Evolutionary conservation across 768 basidiomycete species (phyloP), one percentile per base, ranked within the genome.

Genomic region (Boletus speciosus): DNA sequence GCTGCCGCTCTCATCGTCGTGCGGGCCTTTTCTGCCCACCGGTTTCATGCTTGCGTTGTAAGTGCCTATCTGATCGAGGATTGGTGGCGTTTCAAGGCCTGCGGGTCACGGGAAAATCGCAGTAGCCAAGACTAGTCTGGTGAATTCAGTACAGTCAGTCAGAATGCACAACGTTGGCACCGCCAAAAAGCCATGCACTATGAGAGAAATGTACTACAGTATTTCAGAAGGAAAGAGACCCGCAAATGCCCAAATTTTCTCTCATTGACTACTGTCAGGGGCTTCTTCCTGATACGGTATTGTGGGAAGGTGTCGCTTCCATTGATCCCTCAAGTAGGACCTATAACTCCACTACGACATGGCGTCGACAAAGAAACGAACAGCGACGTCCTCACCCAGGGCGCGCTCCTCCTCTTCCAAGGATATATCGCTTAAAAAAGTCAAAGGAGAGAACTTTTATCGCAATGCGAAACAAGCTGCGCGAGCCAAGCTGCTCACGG

Each of bases 401-500:
- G 58, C 60, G 12, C 74, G 74, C 16, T 74, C 74, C 21, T 71
- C 73, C 11, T 78, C 81, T n/a, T 75, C 78, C 23, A 75, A 78
- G n/a, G 75, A 78, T 15, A 60, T 80, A 1, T 76, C 82, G 5
- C 75, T 90, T 41, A 81, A 82, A 60, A 86, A 78, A 69, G 81
- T 88, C 59, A 93, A 93, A 68, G 95, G 94, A 66, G 93, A 97
- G 76, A 99, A 96, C 71, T 98, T 98, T 77, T 99, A 97, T 75
- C 90, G 94, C 72, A 84, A 94, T 88, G 94, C 93, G 41, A 98
- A 98, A 69, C 78, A 84, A 64, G 93, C 85, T 36, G 75, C 78
- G 31, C 78, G 87, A 56, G 82, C 94, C 51, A 98, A 97, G 78
- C 88, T 99, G 88, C 82, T 97, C 64, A 90, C 81, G 54, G 88